Base-by-base conservation (phyloP, 148 eudicot genomes). In the Persicaria maculosa region DNA sequence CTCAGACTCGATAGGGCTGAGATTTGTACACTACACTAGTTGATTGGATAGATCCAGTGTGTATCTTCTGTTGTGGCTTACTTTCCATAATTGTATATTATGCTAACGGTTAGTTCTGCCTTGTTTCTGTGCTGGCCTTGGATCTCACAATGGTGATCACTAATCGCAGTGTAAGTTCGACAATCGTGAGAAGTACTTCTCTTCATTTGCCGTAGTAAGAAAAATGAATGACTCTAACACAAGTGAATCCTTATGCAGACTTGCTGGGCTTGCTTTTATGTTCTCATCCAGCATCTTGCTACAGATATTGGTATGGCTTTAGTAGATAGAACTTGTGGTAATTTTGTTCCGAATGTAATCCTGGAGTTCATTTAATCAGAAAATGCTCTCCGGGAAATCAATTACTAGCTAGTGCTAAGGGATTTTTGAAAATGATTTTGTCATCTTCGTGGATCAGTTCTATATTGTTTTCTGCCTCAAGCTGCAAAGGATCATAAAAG, bases 191-290 rank as follows among this genome's bases (percentile, higher is more conserved):
- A 47, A 50, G 9, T 71, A 4, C 4, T 25, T 50, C 5, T 1
- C 6, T 6, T 25, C 36, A 0, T 45, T 4, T 65, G 9, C 4
- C 55, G 69, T 73, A 55, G 68, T 6, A 57, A n/a, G 4, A 54
- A 16, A 50, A 10, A 53, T 36, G 79, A 15, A 72, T 6, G 50
- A 9, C 20, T 81, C 67, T 83, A 16, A 71, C 72, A 52, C 68
- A 65, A 79, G 44, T 55, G 78, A 25, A 43, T 52, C 53, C 15
- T 76, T 72, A 44, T 80, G 81, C 93, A 93, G 98, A 79, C 93
- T 93, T 80, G 96, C 90, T 46, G 98, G 93, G 44, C 91, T 93
- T 64, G 98, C 96, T n/a, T 90, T 89, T 82, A 93, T 91, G 88
- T 93, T 89, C 72, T 93, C 98, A 15, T 71, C 91, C 54, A 93